These are phyloP conservation scores for Erucastrum elatum DNA, from an alignment of 345 rosid genomes.

Conservation along the genomic window DNA sequence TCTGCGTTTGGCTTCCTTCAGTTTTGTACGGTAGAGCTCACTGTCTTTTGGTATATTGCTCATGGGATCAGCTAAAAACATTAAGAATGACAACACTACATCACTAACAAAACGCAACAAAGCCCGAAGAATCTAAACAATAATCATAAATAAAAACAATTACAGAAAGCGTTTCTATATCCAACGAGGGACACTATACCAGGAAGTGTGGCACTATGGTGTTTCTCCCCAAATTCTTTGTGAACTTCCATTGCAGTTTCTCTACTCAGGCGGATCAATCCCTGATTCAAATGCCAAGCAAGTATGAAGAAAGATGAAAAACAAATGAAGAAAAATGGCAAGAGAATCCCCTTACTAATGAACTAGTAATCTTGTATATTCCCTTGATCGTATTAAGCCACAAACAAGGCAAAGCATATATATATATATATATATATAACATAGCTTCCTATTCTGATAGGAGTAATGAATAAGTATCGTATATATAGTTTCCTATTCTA, in stretches of 20 bases:
- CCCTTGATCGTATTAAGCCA: too few relatives aligned
- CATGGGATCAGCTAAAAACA: slow-evolving; percentile 59
- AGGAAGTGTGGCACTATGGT: slow-evolving; percentile 32
- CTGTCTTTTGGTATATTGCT: slow-evolving; percentile 79
- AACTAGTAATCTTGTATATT: too few relatives aligned
- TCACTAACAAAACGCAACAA: neutral
- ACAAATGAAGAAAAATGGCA: neutral
- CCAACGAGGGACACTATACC: neutral
- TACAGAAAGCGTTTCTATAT: neutral
- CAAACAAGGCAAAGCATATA: too few relatives aligned
- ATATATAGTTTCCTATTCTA: too few relatives aligned
- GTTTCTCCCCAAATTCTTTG: slow-evolving; percentile 49
- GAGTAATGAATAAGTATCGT: too few relatives aligned
- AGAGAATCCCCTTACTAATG: neutral
- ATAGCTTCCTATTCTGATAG: too few relatives aligned
- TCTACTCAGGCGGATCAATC: slow-evolving; percentile 45
- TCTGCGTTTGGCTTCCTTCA: slow-evolving; percentile 72
- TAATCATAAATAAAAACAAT: neutral
- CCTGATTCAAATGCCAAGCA: slow-evolving; percentile 40
- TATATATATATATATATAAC: too few relatives aligned
- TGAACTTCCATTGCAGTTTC: slow-evolving; percentile 51
- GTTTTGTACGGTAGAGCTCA: slow-evolving; percentile 66
- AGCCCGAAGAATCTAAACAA: neutral
- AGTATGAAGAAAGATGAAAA: neutral
- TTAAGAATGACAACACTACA: neutral